phyloP scores from a whole-genome alignment of 2,329 filamentous ascomycete species.

The Ascochyta viciae-villosae region DNA sequence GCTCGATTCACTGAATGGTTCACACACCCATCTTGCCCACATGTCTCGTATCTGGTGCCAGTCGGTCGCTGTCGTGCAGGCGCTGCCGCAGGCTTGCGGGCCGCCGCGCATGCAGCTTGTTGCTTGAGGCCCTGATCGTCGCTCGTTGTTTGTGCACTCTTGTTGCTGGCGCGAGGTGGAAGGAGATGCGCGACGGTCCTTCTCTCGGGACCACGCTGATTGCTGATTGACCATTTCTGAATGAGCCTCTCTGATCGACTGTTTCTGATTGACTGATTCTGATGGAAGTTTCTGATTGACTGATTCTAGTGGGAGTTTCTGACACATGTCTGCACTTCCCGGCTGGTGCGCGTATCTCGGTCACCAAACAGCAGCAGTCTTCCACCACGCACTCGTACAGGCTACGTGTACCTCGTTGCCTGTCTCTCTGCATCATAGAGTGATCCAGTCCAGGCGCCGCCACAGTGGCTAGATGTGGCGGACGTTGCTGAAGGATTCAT shows the following conservation, averaged over 20 bases:
- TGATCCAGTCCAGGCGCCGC: slow-evolving; percentile 9
- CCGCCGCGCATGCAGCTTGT: slow-evolving; percentile 17
- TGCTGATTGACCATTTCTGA: background rate
- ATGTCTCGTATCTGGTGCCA: background rate
- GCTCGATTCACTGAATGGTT: background rate
- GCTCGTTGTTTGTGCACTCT: no score
- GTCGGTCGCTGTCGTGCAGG: slow-evolving; percentile 6
- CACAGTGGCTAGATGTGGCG: slow-evolving; percentile 13
- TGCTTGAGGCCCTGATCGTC: slow-evolving; percentile 11
- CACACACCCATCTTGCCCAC: background rate
- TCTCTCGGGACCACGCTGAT: slow-evolving; percentile 7
- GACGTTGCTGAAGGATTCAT: no score
- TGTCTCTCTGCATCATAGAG: background rate
- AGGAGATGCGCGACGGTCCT: background rate
- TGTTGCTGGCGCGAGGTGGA: no score
- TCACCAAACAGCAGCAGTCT: background rate
- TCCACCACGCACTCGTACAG: background rate
- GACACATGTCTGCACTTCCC: background rate
- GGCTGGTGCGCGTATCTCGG: background rate
- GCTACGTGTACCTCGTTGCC: slow-evolving; percentile 3
- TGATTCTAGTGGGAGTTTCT: no score
- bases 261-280: no score
- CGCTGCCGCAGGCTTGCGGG: slow-evolving; percentile 13
- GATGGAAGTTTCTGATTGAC: no score
- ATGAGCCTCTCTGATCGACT: background rate